phyloP scores from a whole-genome alignment of 306 rosid species.

The Cucumis cinereus region DNA sequence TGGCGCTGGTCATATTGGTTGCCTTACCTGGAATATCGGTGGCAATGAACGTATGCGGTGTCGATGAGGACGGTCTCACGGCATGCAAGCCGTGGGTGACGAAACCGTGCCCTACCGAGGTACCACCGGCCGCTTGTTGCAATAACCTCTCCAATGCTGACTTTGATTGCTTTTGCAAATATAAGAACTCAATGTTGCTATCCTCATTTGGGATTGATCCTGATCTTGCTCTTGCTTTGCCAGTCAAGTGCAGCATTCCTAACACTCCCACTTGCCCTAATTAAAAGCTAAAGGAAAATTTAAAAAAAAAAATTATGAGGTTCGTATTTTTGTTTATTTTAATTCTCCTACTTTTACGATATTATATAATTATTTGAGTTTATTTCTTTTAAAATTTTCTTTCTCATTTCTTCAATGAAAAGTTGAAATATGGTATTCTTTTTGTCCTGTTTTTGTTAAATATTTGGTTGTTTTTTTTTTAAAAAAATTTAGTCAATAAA shows the following conservation, averaged over 20 bases:
- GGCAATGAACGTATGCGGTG: conserved; percentile 25
- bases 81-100: conserved; percentile 63
- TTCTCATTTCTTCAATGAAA: no score
- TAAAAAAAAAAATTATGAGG: no score
- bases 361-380: no score
- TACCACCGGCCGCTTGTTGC: conserved; percentile 33
- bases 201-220: conserved; percentile 55
- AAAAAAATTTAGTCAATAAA: no score
- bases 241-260: conserved; percentile 47
- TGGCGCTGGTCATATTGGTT: conserved; percentile 1
- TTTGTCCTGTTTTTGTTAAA: no score
- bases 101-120: conserved; percentile 32
- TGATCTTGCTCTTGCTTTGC: conserved; percentile 46
- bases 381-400: no score
- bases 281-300: no score
- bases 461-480: no score
- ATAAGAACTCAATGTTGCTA: conserved; percentile 32
- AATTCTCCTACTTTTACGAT: no score
- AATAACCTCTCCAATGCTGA: conserved; percentile 37
- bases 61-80: conserved; percentile 32
- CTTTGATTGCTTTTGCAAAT: conserved; percentile 54
- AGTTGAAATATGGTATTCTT: no score
- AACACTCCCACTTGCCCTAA: conserved; percentile 29
- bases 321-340: no score
- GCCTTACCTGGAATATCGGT: conserved; percentile 8